phyloP scores from a whole-genome alignment of 129 eudicot species.

The Saposhnikovia divaricata region DNA sequence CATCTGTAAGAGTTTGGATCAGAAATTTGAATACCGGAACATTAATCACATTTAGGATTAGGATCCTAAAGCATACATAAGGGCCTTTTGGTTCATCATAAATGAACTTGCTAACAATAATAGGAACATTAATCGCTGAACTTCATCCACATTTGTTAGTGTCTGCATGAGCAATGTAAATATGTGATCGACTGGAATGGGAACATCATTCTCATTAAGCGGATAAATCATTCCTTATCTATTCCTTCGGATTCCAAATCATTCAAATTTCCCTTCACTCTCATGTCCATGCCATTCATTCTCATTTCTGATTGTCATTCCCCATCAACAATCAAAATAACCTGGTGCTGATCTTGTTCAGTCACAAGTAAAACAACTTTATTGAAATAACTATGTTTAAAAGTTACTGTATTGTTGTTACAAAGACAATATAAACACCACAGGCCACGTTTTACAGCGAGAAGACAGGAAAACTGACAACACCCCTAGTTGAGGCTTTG shows the following conservation, averaged over 20 bases:
- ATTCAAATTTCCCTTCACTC: too few species aligned
- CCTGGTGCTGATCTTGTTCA: neutral
- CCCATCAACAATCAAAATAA: neutral
- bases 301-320: neutral
- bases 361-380: neutral
- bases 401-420: neutral
- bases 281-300: neutral
- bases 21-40: too few species aligned
- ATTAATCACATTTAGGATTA: neutral
- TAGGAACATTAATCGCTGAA: too few species aligned
- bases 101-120: too few species aligned
- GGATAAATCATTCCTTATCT: neutral
- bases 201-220: too few species aligned
- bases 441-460: neutral
- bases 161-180: too few species aligned
- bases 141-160: too few species aligned
- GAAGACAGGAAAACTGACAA: neutral
- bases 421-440: slow-evolving; percentile 8
- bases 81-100: too few species aligned
- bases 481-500: neutral
- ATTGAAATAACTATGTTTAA: neutral
- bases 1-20: too few species aligned
- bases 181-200: too few species aligned
- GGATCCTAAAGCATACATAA: neutral
- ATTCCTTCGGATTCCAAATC: neutral